Percentiles rank a stretch among this genome's conserved stretches.
These are phyloP conservation scores for Neonectria hederae DNA, from an alignment of 2,329 filamentous ascomycete species.

Conservation along the genomic window DNA sequence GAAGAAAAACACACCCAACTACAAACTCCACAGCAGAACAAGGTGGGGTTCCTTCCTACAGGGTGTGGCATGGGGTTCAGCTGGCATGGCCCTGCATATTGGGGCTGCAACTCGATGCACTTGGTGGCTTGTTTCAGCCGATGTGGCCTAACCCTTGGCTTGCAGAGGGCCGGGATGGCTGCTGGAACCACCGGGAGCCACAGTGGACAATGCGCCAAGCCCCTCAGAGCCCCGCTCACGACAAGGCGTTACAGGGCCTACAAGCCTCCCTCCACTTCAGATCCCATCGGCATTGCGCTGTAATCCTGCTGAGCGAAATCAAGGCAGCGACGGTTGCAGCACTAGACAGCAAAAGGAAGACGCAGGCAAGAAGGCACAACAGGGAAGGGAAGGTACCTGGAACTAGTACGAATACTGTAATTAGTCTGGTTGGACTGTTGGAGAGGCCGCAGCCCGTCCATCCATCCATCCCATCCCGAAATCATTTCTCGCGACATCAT, in stretches of 20 bases:
- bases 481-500: slow-evolving; percentile 12
- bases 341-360: not conserved
- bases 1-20: not conserved
- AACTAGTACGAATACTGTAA: not conserved
- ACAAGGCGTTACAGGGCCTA: not conserved
- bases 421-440: not conserved
- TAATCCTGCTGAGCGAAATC: not conserved
- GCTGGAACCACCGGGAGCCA: slow-evolving; percentile 34
- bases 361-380: not conserved
- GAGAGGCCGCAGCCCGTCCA: slow-evolving; percentile 5
- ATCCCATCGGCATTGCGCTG: not conserved
- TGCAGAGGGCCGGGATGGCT: slow-evolving; percentile 18
- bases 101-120: slow-evolving; percentile 8
- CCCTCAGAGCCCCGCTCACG: slow-evolving; percentile 6
- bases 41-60: not conserved
- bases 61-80: slow-evolving; percentile 34
- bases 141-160: slow-evolving; percentile 34
- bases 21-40: not conserved
- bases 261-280: not conserved
- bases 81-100: slow-evolving; percentile 28
- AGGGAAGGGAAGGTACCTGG: not conserved
- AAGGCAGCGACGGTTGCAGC: not conserved
- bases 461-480: not conserved
- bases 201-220: slow-evolving; percentile 35
- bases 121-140: slow-evolving; percentile 40